phyloP scores from a whole-genome alignment of 164 flowering plant species.

The Nymphaea colorata region DNA sequence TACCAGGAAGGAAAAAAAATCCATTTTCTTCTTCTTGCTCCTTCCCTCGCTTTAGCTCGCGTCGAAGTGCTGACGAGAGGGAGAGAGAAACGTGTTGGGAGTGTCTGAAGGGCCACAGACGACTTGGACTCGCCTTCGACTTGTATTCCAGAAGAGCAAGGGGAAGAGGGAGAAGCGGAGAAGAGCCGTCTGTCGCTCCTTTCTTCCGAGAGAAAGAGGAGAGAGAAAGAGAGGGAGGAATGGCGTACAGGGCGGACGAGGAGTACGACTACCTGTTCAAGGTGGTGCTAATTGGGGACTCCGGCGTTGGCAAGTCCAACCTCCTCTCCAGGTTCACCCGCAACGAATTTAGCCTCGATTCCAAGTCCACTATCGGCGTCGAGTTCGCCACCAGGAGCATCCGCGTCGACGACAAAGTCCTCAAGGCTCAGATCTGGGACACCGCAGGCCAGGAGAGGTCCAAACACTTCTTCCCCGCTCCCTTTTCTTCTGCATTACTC shows the following conservation, averaged over 20 bases:
- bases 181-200: constrained; percentile 1
- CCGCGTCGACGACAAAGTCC: constrained; percentile 52
- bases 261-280: constrained; percentile 71
- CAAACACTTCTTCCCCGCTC: neutral
- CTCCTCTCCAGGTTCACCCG: constrained; percentile 43
- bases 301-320: constrained; percentile 62
- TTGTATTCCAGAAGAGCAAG: no score
- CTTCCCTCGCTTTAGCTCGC: no score
- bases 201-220: constrained; percentile 3
- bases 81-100: no score
- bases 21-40: no score
- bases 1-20: no score
- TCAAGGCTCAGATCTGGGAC: constrained; percentile 80
- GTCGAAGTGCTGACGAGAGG: no score
- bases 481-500: no score
- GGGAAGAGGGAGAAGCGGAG: neutral
- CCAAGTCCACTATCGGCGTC: constrained; percentile 73
- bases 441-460: constrained; percentile 72
- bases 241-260: constrained; percentile 53
- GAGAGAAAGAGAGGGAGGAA: constrained; percentile 3
- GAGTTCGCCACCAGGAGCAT: constrained; percentile 65
- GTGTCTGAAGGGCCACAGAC: no score
- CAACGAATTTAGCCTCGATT: constrained; percentile 58
- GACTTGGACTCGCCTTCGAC: no score
- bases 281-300: constrained; percentile 65